These are phyloP conservation scores for Ochromonas danica DNA, from an alignment of 108 stramenopile species.

Conservation along the genomic window DNA sequence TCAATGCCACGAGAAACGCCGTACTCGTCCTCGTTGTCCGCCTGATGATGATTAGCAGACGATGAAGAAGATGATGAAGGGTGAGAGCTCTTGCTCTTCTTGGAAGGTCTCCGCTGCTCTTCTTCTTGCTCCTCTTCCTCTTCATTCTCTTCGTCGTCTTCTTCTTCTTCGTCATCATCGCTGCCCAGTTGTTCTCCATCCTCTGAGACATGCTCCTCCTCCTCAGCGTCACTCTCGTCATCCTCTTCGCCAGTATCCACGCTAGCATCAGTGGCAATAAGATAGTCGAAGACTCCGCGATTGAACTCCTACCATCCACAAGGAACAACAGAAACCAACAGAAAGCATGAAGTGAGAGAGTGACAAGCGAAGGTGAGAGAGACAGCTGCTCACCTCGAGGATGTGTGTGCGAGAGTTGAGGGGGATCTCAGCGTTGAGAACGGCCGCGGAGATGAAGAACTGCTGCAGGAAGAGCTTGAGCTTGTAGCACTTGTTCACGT, in stretches of 20 bases:
- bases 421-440: conserved; percentile 93
- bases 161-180: conserved; percentile 37
- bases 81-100: conserved; percentile 32
- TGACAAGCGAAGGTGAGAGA: neutral
- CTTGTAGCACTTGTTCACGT: conserved; percentile 81
- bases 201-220: conserved; percentile 49
- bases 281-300: conserved; percentile 95
- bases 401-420: conserved; percentile 85
- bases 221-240: conserved; percentile 19
- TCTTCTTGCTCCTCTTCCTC: conserved; percentile 50
- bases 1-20: conserved; percentile 93
- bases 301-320: conserved; percentile 85
- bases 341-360: no score
- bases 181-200: conserved; percentile 39
- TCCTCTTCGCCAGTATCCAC: conserved; percentile 57
- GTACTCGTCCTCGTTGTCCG: conserved; percentile 61
- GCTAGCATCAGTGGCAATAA: conserved; percentile 91
- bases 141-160: conserved; percentile 49
- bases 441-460: conserved; percentile 89
- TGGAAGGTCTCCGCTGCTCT: conserved; percentile 24
- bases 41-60: neutral
- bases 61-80: neutral
- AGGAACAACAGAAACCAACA: no score
- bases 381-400: conserved; percentile 50
- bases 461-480: conserved; percentile 95